Conservation (phyloP, 2,329 filamentous ascomycete genomes). For the Diplodia sapinea region DNA sequence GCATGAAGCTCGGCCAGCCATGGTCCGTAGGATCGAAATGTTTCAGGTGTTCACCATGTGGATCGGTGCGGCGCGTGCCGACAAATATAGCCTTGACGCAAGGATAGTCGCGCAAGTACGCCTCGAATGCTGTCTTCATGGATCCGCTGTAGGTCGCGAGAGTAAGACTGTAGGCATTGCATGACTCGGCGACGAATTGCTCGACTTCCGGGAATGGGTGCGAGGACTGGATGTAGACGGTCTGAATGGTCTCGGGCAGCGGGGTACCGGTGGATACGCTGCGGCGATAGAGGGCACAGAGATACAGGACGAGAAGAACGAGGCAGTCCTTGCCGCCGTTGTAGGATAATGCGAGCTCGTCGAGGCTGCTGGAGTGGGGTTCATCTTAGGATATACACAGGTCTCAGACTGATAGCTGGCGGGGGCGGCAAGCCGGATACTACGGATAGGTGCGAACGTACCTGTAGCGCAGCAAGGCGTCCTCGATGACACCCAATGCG, state of each 20-base stretch:
- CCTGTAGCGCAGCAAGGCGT: constrained; percentile 77
- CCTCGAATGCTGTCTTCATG: constrained; percentile 80
- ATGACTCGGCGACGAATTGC: constrained; percentile 74
- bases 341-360: constrained; percentile 87
- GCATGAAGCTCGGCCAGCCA: constrained; percentile 91
- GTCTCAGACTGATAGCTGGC: constrained; percentile 19
- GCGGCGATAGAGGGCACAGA: constrained; percentile 63
- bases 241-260: constrained; percentile 62
- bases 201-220: constrained; percentile 88
- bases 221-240: constrained; percentile 85
- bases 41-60: constrained; percentile 78
- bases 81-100: constrained; percentile 80
- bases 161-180: constrained; percentile 73
- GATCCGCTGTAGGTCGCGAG: constrained; percentile 75
- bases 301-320: constrained; percentile 85
- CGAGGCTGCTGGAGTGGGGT: constrained; percentile 59
- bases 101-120: constrained; percentile 71
- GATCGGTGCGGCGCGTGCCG: constrained; percentile 88
- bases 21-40: constrained; percentile 87
- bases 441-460: constrained; percentile 51
- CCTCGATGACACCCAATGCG: constrained; percentile 74
- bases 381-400: constrained; percentile 35
- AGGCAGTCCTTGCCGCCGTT: constrained; percentile 99
- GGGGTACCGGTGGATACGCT: constrained; percentile 45
- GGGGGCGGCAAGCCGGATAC: constrained; percentile 19